phyloP scores from a whole-genome alignment of 2,329 filamentous ascomycete genomes.

The Leptoxyphium fumago region DNA sequence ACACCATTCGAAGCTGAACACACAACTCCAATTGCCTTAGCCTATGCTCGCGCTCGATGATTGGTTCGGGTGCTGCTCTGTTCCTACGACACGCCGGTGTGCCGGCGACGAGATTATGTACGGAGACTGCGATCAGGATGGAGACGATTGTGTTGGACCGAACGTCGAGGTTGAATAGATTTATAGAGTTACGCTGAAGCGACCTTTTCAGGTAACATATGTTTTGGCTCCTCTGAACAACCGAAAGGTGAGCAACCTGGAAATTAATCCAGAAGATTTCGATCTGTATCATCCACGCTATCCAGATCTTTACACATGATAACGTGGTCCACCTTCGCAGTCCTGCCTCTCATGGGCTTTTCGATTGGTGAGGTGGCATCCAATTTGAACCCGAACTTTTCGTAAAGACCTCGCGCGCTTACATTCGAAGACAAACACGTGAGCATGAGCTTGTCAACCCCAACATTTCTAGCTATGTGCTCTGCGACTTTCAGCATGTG shows the following conservation, averaged over 20 bases:
- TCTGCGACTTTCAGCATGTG: conserved; percentile 44
- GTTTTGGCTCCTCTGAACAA: too few relatives aligned
- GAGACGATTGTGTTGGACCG: conserved; percentile 25
- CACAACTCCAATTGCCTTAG: conserved; percentile 28
- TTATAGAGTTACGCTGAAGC: conserved; percentile 16
- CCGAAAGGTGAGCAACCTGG: background rate
- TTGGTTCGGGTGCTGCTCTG: conserved; percentile 33
- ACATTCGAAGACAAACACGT: conserved; percentile 54
- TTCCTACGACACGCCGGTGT: conserved; percentile 31
- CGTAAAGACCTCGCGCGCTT: conserved; percentile 45
- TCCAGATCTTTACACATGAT: conserved; percentile 34
- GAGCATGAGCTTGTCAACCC: conserved; percentile 54
- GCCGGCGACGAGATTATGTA: conserved; percentile 25
- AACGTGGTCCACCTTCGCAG: conserved; percentile 36
- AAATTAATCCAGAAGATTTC: background rate
- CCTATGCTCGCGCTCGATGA: conserved; percentile 31
- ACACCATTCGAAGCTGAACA: conserved; percentile 25
- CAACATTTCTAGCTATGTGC: conserved; percentile 38
- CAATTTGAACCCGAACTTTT: conserved; percentile 39
- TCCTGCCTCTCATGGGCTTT: conserved; percentile 32
- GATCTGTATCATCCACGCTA: background rate
- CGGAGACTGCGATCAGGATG: conserved; percentile 31
- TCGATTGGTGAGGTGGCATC: conserved; percentile 40
- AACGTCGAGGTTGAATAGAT: conserved; percentile 17
- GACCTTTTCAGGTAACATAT: background rate